Conservation (phyloP, 179 eudicot genomes). For the Silene vulgaris region DNA sequence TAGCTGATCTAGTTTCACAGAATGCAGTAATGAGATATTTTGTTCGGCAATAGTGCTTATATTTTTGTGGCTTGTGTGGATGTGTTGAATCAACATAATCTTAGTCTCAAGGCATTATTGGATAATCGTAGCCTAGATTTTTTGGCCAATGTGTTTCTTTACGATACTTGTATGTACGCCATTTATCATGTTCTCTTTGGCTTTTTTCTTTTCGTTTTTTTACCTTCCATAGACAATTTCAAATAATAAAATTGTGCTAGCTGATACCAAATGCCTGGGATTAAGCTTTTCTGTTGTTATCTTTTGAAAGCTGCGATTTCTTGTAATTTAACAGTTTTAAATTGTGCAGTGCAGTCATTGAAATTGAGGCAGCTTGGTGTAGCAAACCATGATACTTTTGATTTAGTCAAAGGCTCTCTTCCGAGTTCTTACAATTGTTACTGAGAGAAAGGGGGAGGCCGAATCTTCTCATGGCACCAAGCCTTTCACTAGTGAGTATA, state of each 20-base stretch:
- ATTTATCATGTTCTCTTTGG: too few species aligned
- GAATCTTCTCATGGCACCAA: slow-evolving; percentile 10
- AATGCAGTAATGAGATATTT: too few species aligned
- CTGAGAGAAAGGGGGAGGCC: not conserved
- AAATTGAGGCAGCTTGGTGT: slow-evolving; percentile 8
- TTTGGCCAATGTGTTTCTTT: too few species aligned
- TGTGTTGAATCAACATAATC: not conserved
- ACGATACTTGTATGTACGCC: too few species aligned
- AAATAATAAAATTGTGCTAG: too few species aligned
- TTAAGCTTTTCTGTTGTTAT: too few species aligned
- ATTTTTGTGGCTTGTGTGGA: not conserved
- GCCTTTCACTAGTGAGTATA: not conserved
- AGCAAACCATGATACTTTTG: not conserved
- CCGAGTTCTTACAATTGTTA: not conserved
- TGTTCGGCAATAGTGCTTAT: not conserved
- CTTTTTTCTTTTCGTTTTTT: too few species aligned
- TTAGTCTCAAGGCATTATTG: too few species aligned
- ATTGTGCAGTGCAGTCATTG: slow-evolving; percentile 16
- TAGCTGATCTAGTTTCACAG: too few species aligned
- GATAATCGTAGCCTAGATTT: too few species aligned
- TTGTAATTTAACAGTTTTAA: not conserved
- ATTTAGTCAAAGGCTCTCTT: not conserved
- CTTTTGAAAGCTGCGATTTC: not conserved
- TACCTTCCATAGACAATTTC: too few species aligned
- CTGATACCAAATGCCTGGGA: too few species aligned